Percentiles rank a stretch among this genome's conserved stretches.
Evolutionary conservation across 345 rosid genomes (phyloP).

Genomic region (Triadica sebifera): DNA sequence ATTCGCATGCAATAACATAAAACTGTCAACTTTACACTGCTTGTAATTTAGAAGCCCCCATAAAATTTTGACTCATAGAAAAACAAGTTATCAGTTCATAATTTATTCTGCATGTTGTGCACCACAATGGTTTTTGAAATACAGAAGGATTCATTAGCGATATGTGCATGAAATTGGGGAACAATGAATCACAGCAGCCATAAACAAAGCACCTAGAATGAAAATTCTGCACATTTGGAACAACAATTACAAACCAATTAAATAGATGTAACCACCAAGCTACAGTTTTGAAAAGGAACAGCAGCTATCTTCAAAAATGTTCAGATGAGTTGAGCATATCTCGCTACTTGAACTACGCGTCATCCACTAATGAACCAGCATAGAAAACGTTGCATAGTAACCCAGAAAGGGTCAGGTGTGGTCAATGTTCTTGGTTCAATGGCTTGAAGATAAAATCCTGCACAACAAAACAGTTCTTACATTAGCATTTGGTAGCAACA

Average conservation of each 20-base stretch:
- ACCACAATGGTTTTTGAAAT: too few relatives aligned
- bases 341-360: neutral
- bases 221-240: neutral
- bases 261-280: neutral
- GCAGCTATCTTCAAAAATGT: neutral
- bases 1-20: too few relatives aligned
- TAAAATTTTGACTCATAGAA: too few relatives aligned
- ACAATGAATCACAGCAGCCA: neutral
- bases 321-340: neutral
- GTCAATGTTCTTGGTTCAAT: neutral
- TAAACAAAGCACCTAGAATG: neutral
- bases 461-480: neutral
- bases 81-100: too few relatives aligned
- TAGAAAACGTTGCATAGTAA: too few relatives aligned
- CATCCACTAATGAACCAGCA: too few relatives aligned
- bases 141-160: too few relatives aligned
- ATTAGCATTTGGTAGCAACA: neutral
- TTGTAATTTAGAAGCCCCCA: too few relatives aligned
- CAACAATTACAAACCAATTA: neutral
- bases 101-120: too few relatives aligned
- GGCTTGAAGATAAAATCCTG: slow-evolving; percentile 15
- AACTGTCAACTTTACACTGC: too few relatives aligned
- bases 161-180: too few relatives aligned
- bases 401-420: neutral
- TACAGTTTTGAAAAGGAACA: neutral